Base-by-base conservation (phyloP, 768 basidiomycete genomes). In the Royoungia palumana region DNA sequence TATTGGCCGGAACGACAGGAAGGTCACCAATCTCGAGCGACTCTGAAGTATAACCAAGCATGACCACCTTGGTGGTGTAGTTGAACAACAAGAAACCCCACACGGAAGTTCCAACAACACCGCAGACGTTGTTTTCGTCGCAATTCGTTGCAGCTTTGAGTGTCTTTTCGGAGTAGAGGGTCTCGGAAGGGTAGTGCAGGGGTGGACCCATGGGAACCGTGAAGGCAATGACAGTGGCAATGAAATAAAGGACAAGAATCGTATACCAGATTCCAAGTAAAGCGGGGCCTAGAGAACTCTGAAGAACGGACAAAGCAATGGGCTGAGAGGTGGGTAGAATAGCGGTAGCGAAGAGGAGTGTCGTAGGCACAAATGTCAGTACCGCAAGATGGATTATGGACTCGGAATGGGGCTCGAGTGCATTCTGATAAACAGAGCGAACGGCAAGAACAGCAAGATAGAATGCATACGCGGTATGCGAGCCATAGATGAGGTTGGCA, bases 11-110 rank as follows among this genome's bases (percentile, higher is more conserved):
- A 9, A 94, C 78, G 46, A 94, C 82, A 6, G 93, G 94, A 25
- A 96, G 72, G 63, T 96, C 92, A 51, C 83, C 90, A 19, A 92
- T 89, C 56, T 95, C 89, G 39, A 95, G 77, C 49, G 79, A 85
- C 47, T 79, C 75, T 2, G 85, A 75, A 2, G 73, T 75, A 67
- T 90, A 82, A 3, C 91, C 93, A 35, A 93, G 81, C 79, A 83
- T 82, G 47, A 94, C 81, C 13, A 96, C 89, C 51, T 86, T 83
- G 1, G 91, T 94, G 32, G 87, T 90, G 64, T 92, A 94, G 14
- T 82, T 82, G 67, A 96, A 96, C n/a, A 93, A 68, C 6, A 96
- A 67, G 43, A 72, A 54, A 35, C 44, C 46, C 56, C 61, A 68
- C 19, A 77, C 67, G 3, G 72, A 70, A 20, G 81, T 75, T 48